Conservation (phyloP, 257 asterid genomes). For the Solanum sitiens region DNA sequence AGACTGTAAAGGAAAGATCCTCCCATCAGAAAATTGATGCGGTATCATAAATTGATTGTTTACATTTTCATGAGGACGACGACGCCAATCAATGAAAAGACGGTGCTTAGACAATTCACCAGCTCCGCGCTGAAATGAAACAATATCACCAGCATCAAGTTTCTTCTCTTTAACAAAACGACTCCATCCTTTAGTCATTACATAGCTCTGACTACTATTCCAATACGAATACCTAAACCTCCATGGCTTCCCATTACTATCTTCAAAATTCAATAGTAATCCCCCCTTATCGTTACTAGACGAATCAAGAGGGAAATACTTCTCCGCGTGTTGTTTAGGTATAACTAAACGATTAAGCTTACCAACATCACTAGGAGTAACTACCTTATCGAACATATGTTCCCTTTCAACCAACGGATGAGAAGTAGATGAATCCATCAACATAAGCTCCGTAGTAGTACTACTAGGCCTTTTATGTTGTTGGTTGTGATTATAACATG, state of each 20-base stretch:
- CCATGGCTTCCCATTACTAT: slow-evolving; percentile 84
- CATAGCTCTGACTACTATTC: slow-evolving; percentile 99
- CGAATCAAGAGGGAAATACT: slow-evolving; percentile 76
- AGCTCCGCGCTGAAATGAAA: slow-evolving; percentile 66
- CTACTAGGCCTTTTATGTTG: background rate
- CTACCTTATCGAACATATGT: slow-evolving; percentile 96
- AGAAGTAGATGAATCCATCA: background rate
- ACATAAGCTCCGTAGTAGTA: background rate
- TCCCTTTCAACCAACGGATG: slow-evolving; percentile 33
- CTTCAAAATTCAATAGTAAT: slow-evolving; percentile 70
- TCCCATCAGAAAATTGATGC: background rate
- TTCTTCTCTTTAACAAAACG: slow-evolving; percentile 82
- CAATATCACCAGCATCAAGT: slow-evolving; percentile 84
- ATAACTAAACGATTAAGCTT: slow-evolving; percentile 83
- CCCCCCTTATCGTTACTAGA: slow-evolving; percentile 65
- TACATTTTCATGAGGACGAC: slow-evolving; percentile 46
- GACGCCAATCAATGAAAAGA: slow-evolving; percentile 80
- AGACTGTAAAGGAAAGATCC: background rate
- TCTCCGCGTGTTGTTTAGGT: slow-evolving; percentile 95
- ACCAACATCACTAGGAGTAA: slow-evolving; percentile 94
- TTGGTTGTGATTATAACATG: background rate
- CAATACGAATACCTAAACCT: slow-evolving; percentile 84
- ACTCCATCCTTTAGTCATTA: slow-evolving; percentile 94
- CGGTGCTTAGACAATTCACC: slow-evolving; percentile 48
- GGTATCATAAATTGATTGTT: background rate